phyloP scores from a whole-genome alignment of 306 rosid species.

The Rosa chinensis region DNA sequence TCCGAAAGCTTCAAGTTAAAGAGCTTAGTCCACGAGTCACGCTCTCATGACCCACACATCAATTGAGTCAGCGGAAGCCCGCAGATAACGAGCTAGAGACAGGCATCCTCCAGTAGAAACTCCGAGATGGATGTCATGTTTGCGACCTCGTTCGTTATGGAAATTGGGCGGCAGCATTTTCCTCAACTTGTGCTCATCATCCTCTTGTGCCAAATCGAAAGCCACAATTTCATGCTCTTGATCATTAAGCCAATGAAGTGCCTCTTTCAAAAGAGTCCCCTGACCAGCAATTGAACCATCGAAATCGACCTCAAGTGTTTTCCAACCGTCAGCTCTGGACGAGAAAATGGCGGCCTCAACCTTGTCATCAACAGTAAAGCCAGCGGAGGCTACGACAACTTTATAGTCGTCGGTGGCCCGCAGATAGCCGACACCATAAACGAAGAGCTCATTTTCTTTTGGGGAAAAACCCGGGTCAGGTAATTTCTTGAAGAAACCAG shows the following conservation, averaged over 20 bases:
- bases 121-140: not conserved
- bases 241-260: not conserved
- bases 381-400: not conserved
- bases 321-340: not conserved
- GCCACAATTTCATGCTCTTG: too few species aligned
- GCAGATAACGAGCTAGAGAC: too few species aligned
- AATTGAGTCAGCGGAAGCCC: accelerated
- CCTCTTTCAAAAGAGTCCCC: not conserved
- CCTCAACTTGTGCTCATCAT: not conserved
- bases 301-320: not conserved
- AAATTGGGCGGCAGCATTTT: not conserved
- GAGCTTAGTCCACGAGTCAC: not conserved
- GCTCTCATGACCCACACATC: not conserved
- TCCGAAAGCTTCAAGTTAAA: not conserved
- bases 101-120: not conserved
- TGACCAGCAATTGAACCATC: too few species aligned
- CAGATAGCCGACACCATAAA: not conserved
- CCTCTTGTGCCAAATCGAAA: not conserved
- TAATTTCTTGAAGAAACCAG: not conserved
- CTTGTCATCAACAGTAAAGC: not conserved
- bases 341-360: not conserved
- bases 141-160: too few species aligned
- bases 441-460: not conserved
- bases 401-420: not conserved
- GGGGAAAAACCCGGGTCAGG: not conserved